Conservation (phyloP, 2,329 filamentous ascomycete species). For the Paecilomyces sp. region DNA sequence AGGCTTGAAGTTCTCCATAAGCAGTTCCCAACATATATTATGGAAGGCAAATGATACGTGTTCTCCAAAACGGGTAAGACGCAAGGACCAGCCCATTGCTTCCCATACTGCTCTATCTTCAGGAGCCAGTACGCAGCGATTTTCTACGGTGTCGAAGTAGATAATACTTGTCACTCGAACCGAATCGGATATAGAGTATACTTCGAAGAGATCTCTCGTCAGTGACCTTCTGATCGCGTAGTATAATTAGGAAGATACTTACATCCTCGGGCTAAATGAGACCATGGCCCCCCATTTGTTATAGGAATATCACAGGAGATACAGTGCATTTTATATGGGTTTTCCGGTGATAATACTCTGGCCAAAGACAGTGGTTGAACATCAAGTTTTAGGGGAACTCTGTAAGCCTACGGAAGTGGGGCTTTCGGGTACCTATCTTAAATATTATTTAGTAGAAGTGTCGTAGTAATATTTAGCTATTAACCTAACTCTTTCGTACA, state of each 20-base stretch:
- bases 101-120: neutral
- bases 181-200: neutral
- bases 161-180: neutral
- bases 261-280: neutral
- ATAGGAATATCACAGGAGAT: constrained; percentile 39
- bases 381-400: too few species aligned
- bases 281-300: neutral
- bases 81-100: neutral
- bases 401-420: too few species aligned
- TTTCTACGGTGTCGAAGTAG: neutral
- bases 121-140: neutral
- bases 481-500: too few species aligned
- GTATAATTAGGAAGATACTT: neutral
- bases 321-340: constrained; percentile 43
- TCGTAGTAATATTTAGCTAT: too few species aligned
- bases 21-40: neutral
- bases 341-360: too few species aligned
- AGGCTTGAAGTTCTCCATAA: neutral
- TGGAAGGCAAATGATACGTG: neutral
- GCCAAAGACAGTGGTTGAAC: too few species aligned
- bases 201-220: neutral
- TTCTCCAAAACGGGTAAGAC: neutral
- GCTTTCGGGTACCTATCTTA: too few species aligned
- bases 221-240: neutral
- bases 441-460: too few species aligned